Conservation (phyloP, 768 basidiomycete species). For the Mycena olivaceomarginata region DNA sequence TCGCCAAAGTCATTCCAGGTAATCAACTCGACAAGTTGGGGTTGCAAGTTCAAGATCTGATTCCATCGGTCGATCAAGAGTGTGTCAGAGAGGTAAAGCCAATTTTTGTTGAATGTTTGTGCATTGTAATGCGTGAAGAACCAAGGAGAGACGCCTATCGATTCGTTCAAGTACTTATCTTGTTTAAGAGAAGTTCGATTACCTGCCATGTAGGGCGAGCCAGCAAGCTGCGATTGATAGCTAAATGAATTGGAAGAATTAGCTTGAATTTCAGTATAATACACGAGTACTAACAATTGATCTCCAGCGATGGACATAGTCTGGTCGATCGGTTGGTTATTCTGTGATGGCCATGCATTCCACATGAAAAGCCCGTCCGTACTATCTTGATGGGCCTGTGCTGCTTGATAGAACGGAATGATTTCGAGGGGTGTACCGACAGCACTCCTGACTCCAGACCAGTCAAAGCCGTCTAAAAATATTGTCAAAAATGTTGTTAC, state of each 20-base stretch:
- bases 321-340: constrained; percentile 23
- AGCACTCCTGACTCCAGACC: constrained; percentile 4
- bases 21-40: constrained; percentile 7
- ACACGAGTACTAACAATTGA: constrained; percentile 5
- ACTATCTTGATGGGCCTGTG: constrained; percentile 13
- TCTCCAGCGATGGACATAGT: constrained; percentile 5
- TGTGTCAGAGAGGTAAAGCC: constrained; percentile 13
- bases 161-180: background rate
- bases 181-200: background rate
- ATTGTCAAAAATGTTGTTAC: background rate
- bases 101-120: constrained; percentile 14
- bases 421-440: background rate
- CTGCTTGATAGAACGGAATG: constrained; percentile 15
- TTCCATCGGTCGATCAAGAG: constrained; percentile 16
- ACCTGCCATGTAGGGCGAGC: constrained; percentile 13
- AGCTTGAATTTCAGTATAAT: background rate
- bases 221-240: constrained; percentile 8
- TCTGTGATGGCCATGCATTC: constrained; percentile 12
- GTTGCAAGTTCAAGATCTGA: constrained; percentile 9
- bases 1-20: constrained; percentile 14
- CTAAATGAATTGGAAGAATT: background rate
- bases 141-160: constrained; percentile 16
- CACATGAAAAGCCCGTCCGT: constrained; percentile 10
- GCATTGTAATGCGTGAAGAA: constrained; percentile 10
- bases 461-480: constrained; percentile 4